Base-by-base conservation (phyloP, 345 rosid species). In the Boechera stricta region DNA sequence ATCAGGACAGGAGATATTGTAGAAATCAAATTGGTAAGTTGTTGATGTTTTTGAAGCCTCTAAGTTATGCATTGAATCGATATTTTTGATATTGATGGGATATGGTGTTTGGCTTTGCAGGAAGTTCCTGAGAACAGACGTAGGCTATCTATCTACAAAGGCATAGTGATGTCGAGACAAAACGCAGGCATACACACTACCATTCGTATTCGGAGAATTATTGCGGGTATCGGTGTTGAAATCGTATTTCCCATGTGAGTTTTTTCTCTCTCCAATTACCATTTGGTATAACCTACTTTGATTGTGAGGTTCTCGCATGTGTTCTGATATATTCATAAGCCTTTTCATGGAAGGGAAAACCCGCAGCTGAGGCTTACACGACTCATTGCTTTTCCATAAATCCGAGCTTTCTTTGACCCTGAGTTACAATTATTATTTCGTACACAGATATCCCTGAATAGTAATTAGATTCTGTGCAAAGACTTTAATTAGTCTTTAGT, bases 141-240 rank as follows among this genome's bases (percentile, higher is more conserved):
- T 36, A 87, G 97, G 82, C 63, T 89, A 65, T 86, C 98, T 8
- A 76, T 83, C 57, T 91, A 89, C 86, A 90, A 87, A 85, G 97
- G 98, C 55, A 91, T 94, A 36, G 91, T 90, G 21, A 92, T 94
- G 38, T 87, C 92, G 11, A 92, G 83, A 81, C 97, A 90, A 57
- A 94, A 92, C 84, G 92, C 98, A 3, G 97, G 97, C 15, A 88
- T 92, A 85, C 95, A 92, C 75, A 86, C 93, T 16, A 94, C 97
- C 26, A 90, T 94, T 73, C 78, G 98, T 44, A 85, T 92, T 68
- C 84, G 97, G 48, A 90, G 97, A 83, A 89, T 89, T 13, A 85
- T 94, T 81, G 97, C 97, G 10, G 97, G 97, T 38, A 68, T 74
- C 2, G 89, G 95, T 39, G 90, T 89, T 54, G 95, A 89, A 77